These are phyloP conservation scores for Coleophoma crateriformis DNA, from an alignment of 2,329 filamentous ascomycete genomes.

Conservation along the genomic window DNA sequence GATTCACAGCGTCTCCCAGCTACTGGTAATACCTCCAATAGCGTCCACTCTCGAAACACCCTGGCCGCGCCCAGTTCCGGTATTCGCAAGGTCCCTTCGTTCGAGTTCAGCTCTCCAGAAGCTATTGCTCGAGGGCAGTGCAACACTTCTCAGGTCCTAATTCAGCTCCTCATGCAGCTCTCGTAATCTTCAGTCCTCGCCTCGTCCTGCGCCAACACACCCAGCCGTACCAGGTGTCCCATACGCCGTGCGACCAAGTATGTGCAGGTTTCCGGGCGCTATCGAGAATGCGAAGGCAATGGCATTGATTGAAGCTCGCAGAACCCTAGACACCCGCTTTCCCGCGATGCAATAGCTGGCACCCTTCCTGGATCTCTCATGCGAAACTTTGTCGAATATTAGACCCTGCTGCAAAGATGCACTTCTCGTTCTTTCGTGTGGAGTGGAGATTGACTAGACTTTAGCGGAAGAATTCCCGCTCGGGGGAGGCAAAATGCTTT, in stretches of 20 bases:
- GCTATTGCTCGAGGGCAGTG: too few species aligned
- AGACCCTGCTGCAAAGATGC: neutral
- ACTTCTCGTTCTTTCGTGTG: too few species aligned
- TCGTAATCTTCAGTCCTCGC: too few species aligned
- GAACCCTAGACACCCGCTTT: neutral
- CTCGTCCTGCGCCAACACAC: too few species aligned
- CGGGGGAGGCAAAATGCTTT: too few species aligned
- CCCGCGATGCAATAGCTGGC: neutral
- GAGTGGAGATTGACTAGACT: too few species aligned
- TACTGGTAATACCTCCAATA: neutral
- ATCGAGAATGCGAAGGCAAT: conserved; percentile 13
- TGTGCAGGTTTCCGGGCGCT: conserved; percentile 22
- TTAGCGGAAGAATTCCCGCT: too few species aligned
- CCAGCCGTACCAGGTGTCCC: too few species aligned
- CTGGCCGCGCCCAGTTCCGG: too few species aligned
- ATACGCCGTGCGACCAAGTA: conserved; percentile 17
- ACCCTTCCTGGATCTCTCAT: neutral
- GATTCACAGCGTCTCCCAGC: neutral
- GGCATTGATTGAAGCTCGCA: conserved; percentile 23
- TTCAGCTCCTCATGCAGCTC: neutral
- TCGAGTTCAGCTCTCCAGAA: too few species aligned
- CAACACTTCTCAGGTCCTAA: neutral
- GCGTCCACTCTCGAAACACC: too few species aligned
- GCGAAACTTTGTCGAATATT: neutral
- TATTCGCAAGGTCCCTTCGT: too few species aligned